Percentiles rank a stretch among this genome's conserved stretches.
Evolutionary conservation across 2,329 filamentous ascomycete genomes (phyloP).

Genomic region (Penicillium sp.): DNA sequence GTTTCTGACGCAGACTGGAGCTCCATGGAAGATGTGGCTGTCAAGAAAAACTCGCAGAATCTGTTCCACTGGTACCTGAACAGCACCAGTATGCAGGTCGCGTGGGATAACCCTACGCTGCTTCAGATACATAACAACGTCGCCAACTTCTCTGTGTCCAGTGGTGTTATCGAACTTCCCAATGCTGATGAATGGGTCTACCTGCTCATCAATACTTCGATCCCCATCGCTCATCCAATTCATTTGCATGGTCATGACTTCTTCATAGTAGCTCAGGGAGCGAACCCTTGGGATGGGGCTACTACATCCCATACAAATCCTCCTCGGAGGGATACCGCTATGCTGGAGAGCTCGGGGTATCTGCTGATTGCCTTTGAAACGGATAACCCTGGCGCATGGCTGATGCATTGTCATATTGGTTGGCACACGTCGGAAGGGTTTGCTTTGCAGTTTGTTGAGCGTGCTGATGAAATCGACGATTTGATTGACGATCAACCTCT

Average conservation of each 20-base stretch:
- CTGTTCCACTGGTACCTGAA: constrained; percentile 38
- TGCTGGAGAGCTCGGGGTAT: constrained; percentile 49
- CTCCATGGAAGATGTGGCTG: constrained; percentile 19
- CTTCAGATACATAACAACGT: constrained; percentile 23
- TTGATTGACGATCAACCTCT: constrained; percentile 4
- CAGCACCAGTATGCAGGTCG: constrained; percentile 33
- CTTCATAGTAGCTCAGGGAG: constrained; percentile 61
- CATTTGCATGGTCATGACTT: constrained; percentile 74
- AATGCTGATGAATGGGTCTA: constrained; percentile 31
- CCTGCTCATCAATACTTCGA: constrained; percentile 27
- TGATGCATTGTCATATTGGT: constrained; percentile 41
- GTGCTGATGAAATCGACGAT: constrained; percentile 21
- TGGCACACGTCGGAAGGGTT: constrained; percentile 35
- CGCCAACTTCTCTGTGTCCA: constrained; percentile 16
- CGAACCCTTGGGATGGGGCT: constrained; percentile 32
- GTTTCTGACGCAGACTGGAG: constrained; percentile 20
- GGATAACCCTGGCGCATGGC: constrained; percentile 54
- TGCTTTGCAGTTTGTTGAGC: constrained; percentile 37
- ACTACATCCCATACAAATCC: constrained; percentile 41
- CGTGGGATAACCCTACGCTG: constrained; percentile 35
- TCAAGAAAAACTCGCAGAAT: constrained; percentile 11
- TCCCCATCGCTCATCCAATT: constrained; percentile 56
- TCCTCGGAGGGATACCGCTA: constrained; percentile 51
- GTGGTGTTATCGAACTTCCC: constrained; percentile 28
- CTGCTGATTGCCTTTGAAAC: constrained; percentile 53